Percentiles rank a stretch among this genome's conserved stretches.
Conservation (phyloP, 1,284 basidiomycete genomes). For the Malassezia globosa region DNA sequence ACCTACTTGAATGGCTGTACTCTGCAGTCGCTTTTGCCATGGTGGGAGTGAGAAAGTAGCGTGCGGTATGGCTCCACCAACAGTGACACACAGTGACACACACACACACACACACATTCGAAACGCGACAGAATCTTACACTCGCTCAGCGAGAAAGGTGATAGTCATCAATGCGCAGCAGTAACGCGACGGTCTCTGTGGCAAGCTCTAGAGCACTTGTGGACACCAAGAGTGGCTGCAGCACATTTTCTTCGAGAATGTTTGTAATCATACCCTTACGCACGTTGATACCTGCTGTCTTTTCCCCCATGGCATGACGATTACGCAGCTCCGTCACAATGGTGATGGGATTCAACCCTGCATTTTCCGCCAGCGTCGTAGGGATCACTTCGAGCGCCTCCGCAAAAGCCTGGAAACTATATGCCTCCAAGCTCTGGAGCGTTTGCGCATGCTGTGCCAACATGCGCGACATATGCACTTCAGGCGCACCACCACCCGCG, state of each 20-base stretch:
- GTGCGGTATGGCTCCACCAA: too few species aligned
- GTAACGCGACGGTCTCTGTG: conserved; percentile 91
- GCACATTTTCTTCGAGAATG: conserved; percentile 90
- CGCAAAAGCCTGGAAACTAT: conserved; percentile 96
- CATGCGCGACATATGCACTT: conserved; percentile 91
- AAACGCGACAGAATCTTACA: too few species aligned
- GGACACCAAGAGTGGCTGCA: conserved; percentile 88
- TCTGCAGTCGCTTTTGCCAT: too few species aligned
- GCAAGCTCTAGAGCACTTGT: conserved; percentile 90
- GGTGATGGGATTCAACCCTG: conserved; percentile 91
- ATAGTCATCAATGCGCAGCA: conserved; percentile 95
- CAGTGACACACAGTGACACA: too few species aligned
- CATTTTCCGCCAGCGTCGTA: conserved; percentile 94
- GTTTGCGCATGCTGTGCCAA: conserved; percentile 85
- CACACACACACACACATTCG: too few species aligned
- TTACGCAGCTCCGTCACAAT: conserved; percentile 97
- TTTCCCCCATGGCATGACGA: conserved; percentile 85
- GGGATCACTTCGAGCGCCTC: conserved; percentile 97
- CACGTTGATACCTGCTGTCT: conserved; percentile 93
- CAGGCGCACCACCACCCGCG: conserved; percentile 91
- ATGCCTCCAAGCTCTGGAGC: conserved; percentile 94
- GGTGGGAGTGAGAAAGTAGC: too few species aligned
- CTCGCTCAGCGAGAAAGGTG: conserved; percentile 33
- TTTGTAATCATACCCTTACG: conserved; percentile 74
- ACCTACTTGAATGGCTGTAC: too few species aligned